Evolutionary conservation across 495 filamentous ascomycete species (phyloP).

Genomic region (Penicillium simplicissimum): DNA sequence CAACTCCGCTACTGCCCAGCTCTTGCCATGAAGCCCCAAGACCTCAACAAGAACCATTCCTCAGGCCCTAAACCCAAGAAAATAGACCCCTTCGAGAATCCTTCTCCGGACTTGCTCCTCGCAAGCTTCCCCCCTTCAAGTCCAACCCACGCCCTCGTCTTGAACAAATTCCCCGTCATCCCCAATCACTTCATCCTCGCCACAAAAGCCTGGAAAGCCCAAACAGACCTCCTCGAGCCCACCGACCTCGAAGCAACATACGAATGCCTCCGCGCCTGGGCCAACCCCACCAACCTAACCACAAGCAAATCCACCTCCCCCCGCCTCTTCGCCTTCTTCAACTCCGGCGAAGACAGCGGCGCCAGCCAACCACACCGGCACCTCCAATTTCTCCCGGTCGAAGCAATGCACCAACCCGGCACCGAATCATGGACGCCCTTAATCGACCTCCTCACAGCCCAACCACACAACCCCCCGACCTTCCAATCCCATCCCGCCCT

Average conservation of each 20-base stretch:
- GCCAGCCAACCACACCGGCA: constrained; percentile 81
- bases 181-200: constrained; percentile 78
- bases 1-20: constrained; percentile 79
- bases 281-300: constrained; percentile 1
- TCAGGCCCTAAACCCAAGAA: constrained; percentile 41
- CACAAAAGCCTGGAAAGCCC: constrained; percentile 63
- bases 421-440: constrained; percentile 53
- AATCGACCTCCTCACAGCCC: constrained; percentile 46
- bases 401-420: constrained; percentile 60
- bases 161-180: constrained; percentile 84
- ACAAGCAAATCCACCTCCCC: neutral
- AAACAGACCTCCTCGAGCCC: constrained; percentile 67
- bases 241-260: constrained; percentile 67
- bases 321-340: constrained; percentile 77
- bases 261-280: constrained; percentile 65
- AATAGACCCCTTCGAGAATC: constrained; percentile 73
- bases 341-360: constrained; percentile 74
- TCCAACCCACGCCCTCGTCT: constrained; percentile 63
- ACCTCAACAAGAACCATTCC: constrained; percentile 38
- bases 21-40: constrained; percentile 68
- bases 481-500: constrained; percentile 36
- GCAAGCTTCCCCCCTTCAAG: constrained; percentile 50
- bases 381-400: constrained; percentile 73
- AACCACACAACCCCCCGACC: constrained; percentile 20
- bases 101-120: constrained; percentile 61